These are phyloP conservation scores for Penicillium vulpinum DNA, from an alignment of 2,329 filamentous ascomycete genomes.

Conservation along the genomic window DNA sequence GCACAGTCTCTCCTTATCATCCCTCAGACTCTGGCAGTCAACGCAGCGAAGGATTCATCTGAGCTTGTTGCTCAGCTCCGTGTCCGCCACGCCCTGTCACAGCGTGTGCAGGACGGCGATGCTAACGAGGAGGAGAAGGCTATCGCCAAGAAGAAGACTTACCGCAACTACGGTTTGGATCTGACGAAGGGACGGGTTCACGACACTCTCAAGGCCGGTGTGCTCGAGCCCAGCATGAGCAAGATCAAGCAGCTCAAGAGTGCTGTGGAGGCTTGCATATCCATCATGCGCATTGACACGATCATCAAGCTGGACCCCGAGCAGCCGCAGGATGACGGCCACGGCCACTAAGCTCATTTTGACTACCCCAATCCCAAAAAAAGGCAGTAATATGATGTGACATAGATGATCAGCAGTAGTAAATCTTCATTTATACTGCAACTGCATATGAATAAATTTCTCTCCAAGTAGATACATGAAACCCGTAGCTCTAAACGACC, in stretches of 20 bases:
- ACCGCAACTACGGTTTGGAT: conserved; percentile 98
- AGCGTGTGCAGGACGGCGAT: conserved; percentile 85
- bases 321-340: conserved; percentile 76
- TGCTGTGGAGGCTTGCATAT: conserved; percentile 96
- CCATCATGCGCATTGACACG: conserved; percentile 99
- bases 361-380: conserved; percentile 19
- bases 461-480: conserved; percentile 6
- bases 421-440: conserved; percentile 16
- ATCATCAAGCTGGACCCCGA: conserved; percentile 97
- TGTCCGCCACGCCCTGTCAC: conserved; percentile 88
- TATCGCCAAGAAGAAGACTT: conserved; percentile 89
- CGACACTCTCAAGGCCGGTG: conserved; percentile 90
- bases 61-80: conserved; percentile 95
- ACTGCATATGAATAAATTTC: conserved; percentile 21
- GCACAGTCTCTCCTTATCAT: conserved; percentile 91
- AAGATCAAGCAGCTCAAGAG: conserved; percentile 98
- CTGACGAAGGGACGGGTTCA: conserved; percentile 84
- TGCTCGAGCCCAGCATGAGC: conserved; percentile 95
- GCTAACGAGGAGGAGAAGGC: conserved; percentile 77
- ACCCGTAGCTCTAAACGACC: not conserved
- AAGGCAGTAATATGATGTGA: conserved; percentile 38
- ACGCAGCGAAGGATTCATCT: conserved; percentile 93
- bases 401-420: conserved; percentile 26
- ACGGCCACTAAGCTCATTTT: conserved; percentile 66
- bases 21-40: conserved; percentile 93